Evolutionary conservation across 1,284 basidiomycete species (phyloP).

Genomic region (Pulveroboletus sp.): DNA sequence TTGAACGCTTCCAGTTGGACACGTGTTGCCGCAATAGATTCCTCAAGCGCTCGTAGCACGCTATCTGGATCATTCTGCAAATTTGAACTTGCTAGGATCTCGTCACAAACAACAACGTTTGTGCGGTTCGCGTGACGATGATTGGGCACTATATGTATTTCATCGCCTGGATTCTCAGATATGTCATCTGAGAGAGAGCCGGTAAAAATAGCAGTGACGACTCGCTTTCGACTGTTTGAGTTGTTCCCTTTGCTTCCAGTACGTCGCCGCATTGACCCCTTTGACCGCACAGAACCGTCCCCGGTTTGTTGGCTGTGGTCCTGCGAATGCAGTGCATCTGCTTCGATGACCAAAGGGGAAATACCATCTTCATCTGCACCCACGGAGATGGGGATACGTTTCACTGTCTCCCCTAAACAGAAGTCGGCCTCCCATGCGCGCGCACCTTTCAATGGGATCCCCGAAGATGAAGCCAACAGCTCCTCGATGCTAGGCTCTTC

Average conservation of each 20-base stretch:
- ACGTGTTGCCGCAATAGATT: constrained; percentile 29
- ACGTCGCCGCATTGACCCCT: background rate
- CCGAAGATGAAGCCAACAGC: constrained; percentile 24
- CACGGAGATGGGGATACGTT: constrained; percentile 22
- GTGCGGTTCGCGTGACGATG: background rate
- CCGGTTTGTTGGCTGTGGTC: background rate
- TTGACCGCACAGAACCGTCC: background rate
- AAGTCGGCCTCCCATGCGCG: constrained; percentile 36
- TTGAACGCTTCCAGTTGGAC: constrained; percentile 28
- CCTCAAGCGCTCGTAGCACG: constrained; percentile 21
- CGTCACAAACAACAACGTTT: background rate
- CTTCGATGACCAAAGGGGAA: background rate
- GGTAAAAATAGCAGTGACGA: constrained; percentile 38
- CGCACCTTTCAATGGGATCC: constrained; percentile 26
- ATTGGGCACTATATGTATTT: background rate
- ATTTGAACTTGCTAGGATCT: background rate
- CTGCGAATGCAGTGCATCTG: background rate
- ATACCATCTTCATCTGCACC: background rate
- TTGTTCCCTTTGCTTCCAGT: constrained; percentile 11
- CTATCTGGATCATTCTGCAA: constrained; percentile 5
- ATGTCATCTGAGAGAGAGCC: constrained; percentile 13
- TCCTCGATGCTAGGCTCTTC: constrained; percentile 37
- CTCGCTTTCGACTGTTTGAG: constrained; percentile 16
- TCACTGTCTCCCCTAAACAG: constrained; percentile 32
- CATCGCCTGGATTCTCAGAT: background rate